These are phyloP conservation scores for Paramarasmius palmivorus DNA, from an alignment of 1,284 basidiomycete genomes.

Conservation along the genomic window DNA sequence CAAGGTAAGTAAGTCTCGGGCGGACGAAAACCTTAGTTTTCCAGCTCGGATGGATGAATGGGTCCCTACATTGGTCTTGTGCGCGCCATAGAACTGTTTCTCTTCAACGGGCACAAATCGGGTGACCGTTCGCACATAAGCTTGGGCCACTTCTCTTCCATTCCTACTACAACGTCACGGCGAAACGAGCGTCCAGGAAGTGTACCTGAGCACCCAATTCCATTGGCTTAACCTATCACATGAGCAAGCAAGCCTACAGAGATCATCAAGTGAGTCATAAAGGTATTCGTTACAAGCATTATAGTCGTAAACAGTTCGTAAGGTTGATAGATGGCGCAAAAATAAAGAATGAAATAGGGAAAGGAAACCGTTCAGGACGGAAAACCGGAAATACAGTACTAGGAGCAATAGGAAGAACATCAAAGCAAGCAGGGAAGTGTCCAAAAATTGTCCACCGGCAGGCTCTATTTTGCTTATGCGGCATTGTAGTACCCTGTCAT, in stretches of 20 bases:
- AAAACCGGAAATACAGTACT: slow-evolving; percentile 21
- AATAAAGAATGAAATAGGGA: neutral
- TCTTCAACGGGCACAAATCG: no score
- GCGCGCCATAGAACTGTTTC: no score
- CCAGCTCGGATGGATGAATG: no score
- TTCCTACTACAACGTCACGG: no score
- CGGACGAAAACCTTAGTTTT: no score
- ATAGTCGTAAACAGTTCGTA: slow-evolving; percentile 2
- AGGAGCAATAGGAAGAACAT: slow-evolving; percentile 26
- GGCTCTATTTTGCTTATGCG: slow-evolving; percentile 29
- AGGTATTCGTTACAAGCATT: slow-evolving; percentile 2
- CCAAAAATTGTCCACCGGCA: slow-evolving; percentile 17
- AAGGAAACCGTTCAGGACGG: slow-evolving; percentile 5
- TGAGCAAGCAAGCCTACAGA: slow-evolving; percentile 4
- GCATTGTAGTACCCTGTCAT: slow-evolving; percentile 44
- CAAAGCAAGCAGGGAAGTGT: slow-evolving; percentile 24
- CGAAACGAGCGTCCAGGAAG: no score
- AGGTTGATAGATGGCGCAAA: neutral
- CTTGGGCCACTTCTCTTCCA: no score
- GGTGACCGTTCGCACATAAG: no score
- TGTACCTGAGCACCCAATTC: neutral
- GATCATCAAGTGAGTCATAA: neutral
- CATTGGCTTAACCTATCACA: slow-evolving; percentile 2
- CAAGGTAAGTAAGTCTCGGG: no score
- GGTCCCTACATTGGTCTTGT: no score